phyloP scores from a whole-genome alignment of 768 basidiomycete genomes.

The Daedalea quercina region DNA sequence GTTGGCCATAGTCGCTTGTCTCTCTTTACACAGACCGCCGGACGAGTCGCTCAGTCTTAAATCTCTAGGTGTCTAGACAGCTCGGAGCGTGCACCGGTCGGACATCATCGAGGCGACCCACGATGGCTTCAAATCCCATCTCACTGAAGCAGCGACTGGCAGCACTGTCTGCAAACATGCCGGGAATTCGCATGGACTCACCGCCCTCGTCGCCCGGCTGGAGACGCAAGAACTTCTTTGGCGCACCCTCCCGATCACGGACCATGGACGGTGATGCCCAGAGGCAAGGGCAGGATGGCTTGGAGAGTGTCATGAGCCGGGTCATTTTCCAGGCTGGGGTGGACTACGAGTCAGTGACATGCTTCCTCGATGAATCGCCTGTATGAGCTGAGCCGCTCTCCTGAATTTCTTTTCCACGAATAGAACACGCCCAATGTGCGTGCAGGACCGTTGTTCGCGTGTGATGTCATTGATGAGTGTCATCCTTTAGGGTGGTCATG shows the following conservation, averaged over 20 bases:
- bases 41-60: too few relatives aligned
- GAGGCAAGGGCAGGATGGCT: conserved; percentile 29
- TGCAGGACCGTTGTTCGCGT: conserved; percentile 9
- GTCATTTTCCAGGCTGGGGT: conserved; percentile 88
- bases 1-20: too few relatives aligned
- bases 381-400: conserved; percentile 6
- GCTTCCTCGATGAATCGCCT: conserved; percentile 2
- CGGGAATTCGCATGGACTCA: conserved; percentile 14
- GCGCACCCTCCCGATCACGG: conserved; percentile 45
- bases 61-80: too few relatives aligned
- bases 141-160: conserved; percentile 64
- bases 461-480: neutral
- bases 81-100: neutral
- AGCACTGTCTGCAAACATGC: conserved; percentile 47
- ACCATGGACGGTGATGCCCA: conserved; percentile 18
- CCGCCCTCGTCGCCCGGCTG: conserved; percentile 23
- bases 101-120: neutral
- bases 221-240: conserved; percentile 33
- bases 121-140: conserved; percentile 20
- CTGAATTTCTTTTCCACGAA: conserved; percentile 9
- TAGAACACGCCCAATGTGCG: conserved; percentile 85
- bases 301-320: conserved; percentile 60
- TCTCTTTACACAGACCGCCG: too few relatives aligned
- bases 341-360: conserved; percentile 70
- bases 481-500: conserved; percentile 60